A percentile compares a stretch with the other conserved stretches of the same genome.
phyloP scores from a whole-genome alignment of 2,329 filamentous ascomycete genomes.

The Pyricularia grisea region DNA sequence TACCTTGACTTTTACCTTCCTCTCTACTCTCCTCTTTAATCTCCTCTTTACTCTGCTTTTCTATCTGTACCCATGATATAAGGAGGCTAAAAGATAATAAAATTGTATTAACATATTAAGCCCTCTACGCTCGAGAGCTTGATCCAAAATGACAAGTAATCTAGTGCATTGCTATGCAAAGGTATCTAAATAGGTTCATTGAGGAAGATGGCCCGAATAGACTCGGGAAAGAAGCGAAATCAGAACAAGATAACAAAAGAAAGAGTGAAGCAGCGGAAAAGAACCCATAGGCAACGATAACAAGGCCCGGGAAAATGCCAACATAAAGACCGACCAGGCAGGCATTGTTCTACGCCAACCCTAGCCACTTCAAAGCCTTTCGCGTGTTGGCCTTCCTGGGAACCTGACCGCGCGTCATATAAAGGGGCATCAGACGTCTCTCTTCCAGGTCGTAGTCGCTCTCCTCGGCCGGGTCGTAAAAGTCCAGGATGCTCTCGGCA shows the following conservation, averaged over 20 bases:
- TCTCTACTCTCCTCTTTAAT: too few species aligned
- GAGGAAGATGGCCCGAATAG: not conserved
- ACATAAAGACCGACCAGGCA: not conserved
- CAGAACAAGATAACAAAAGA: not conserved
- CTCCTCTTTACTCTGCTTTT: too few species aligned
- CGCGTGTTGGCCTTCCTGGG: constrained; percentile 25
- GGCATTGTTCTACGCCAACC: constrained; percentile 22
- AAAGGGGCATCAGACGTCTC: constrained; percentile 42
- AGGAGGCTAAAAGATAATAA: not conserved
- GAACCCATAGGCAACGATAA: not conserved
- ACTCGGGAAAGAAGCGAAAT: not conserved
- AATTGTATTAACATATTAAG: not conserved
- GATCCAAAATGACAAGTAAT: not conserved
- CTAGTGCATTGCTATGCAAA: not conserved
- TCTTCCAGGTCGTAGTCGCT: constrained; percentile 36
- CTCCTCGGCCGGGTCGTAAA: constrained; percentile 25
- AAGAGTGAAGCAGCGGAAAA: not conserved
- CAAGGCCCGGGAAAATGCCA: not conserved
- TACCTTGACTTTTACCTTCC: not conserved
- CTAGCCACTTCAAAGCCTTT: constrained; percentile 46
- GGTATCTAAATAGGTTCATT: not conserved
- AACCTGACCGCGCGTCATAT: constrained; percentile 16
- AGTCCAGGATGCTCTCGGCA: not conserved
- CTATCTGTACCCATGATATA: too few species aligned
- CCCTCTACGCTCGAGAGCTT: not conserved